Conservation (phyloP, 352 stramenopile species). For the Stramenopiles sp. region DNA sequence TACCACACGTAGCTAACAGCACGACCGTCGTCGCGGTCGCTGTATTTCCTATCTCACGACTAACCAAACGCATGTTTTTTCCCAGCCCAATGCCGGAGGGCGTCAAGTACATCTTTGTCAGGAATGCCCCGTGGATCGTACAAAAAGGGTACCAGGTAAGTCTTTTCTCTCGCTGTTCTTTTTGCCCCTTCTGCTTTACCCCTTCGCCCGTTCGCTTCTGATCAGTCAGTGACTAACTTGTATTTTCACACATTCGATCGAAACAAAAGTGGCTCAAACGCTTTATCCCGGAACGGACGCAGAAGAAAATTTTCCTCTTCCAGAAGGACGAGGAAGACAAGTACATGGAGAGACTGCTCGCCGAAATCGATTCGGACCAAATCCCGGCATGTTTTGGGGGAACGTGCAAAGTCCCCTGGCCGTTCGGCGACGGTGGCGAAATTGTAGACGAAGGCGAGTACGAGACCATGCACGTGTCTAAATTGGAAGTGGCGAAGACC, state of each 20-base stretch:
- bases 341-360: not conserved
- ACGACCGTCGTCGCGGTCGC: too few species aligned
- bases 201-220: too few species aligned
- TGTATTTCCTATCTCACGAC: too few species aligned
- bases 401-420: not conserved
- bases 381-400: not conserved
- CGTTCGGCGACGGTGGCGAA: not conserved
- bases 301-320: not conserved
- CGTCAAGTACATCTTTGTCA: not conserved
- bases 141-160: conserved; percentile 1
- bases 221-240: too few species aligned
- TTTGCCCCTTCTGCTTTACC: too few species aligned
- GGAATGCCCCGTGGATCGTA: not conserved
- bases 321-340: not conserved
- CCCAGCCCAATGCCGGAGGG: not conserved
- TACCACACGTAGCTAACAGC: too few species aligned
- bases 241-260: too few species aligned
- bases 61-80: too few species aligned
- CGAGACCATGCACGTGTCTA: not conserved
- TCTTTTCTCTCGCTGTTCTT: too few species aligned
- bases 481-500: not conserved
- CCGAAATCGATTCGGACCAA: not conserved
- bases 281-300: not conserved
- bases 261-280: not conserved
- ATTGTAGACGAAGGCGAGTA: not conserved